Evolutionary conservation across 2,329 filamentous ascomycete species (phyloP).

Genomic region (Phyllosticta citrichinensis): DNA sequence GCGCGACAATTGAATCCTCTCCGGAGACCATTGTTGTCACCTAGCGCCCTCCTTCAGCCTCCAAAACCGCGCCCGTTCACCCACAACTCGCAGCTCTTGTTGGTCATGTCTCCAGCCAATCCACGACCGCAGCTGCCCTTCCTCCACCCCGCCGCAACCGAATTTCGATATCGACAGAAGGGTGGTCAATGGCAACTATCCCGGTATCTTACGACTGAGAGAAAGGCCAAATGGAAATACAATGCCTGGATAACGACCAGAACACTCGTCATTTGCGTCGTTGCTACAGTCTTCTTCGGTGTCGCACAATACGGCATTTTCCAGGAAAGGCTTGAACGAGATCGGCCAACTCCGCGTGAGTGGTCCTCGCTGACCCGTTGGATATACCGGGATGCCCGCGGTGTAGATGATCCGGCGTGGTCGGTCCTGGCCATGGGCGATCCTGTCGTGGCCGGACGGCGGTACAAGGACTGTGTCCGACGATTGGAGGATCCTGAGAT

Average conservation of each 20-base stretch:
- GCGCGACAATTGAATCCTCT: constrained; percentile 19
- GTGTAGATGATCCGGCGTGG: constrained; percentile 48
- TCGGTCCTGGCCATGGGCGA: constrained; percentile 46
- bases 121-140: constrained; percentile 55
- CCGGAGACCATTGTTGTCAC: constrained; percentile 17
- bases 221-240: constrained; percentile 57
- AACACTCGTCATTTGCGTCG: neutral
- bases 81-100: constrained; percentile 43
- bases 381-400: constrained; percentile 54
- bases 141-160: constrained; percentile 41
- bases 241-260: constrained; percentile 48
- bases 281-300: constrained; percentile 48
- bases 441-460: constrained; percentile 57
- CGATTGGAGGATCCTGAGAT: constrained; percentile 58
- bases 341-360: constrained; percentile 71
- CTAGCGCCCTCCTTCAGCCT: constrained; percentile 14
- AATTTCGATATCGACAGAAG: constrained; percentile 3
- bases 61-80: constrained; percentile 46
- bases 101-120: constrained; percentile 39
- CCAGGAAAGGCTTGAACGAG: constrained; percentile 65
- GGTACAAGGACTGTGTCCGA: constrained; percentile 49
- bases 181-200: constrained; percentile 42
- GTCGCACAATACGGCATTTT: constrained; percentile 56
- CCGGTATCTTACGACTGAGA: constrained; percentile 71
- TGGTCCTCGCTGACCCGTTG: constrained; percentile 66